Evolutionary conservation across 2,329 filamentous ascomycete species (phyloP).

Genomic region (Rhynchosporium agropyri): DNA sequence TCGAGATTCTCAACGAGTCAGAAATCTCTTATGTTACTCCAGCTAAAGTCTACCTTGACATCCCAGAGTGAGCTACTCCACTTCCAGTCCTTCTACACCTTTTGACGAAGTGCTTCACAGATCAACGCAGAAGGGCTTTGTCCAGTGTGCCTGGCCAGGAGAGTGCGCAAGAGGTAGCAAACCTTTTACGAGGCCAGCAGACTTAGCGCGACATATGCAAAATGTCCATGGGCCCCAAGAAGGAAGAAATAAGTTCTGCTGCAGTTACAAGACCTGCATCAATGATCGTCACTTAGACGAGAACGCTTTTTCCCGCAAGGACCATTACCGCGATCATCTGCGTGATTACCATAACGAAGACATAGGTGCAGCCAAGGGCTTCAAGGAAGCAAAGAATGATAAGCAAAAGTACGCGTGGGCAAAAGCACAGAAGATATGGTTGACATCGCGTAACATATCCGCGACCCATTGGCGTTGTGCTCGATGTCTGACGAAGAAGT

Average conservation of each 20-base stretch:
- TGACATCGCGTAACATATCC: conserved; percentile 30
- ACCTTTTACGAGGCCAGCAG: conserved; percentile 41
- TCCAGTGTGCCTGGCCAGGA: conserved; percentile 33
- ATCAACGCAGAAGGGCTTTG: conserved; percentile 22
- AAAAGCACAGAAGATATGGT: conserved; percentile 33
- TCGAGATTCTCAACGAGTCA: conserved; percentile 25
- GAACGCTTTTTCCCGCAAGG: conserved; percentile 49
- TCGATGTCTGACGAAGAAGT: conserved; percentile 34
- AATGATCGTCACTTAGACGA: conserved; percentile 27
- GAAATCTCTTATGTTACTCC: conserved; percentile 21
- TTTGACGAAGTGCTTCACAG: conserved; percentile 16
- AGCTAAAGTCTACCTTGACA: conserved; percentile 29
- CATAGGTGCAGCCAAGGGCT: conserved; percentile 32
- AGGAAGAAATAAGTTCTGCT: conserved; percentile 36
- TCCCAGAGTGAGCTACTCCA: conserved; percentile 20
- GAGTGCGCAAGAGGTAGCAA: conserved; percentile 27
- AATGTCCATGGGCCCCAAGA: conserved; percentile 38
- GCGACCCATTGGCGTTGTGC: conserved; percentile 37
- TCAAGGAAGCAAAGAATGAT: conserved; percentile 20
- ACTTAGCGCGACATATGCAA: conserved; percentile 45
- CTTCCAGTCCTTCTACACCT: neutral
- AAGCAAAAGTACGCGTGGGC: conserved; percentile 23
- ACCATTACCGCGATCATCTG: conserved; percentile 53
- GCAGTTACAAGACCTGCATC: conserved; percentile 40
- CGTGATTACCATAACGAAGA: conserved; percentile 52